Percentiles rank a stretch among this genome's conserved stretches.
Conservation (phyloP, 768 basidiomycete species). For the Fomitopsis serialis region DNA sequence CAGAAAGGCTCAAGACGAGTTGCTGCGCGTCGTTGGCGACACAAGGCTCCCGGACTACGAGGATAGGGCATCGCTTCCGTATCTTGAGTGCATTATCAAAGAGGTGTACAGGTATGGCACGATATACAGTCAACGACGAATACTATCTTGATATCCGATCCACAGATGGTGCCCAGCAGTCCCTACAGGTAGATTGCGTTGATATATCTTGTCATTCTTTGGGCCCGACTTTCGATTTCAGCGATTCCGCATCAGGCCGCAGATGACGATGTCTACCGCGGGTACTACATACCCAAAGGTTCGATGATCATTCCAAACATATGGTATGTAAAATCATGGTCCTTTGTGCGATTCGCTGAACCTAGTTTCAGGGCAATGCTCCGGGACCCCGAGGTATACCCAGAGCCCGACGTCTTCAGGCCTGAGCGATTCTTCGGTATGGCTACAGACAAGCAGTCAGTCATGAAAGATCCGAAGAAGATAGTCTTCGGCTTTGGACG, state of each 20-base stretch:
- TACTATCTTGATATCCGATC: too few species aligned
- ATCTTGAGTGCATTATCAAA: conserved; percentile 6
- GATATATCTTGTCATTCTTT: too few species aligned
- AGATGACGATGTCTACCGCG: neutral
- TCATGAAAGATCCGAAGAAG: conserved; percentile 1
- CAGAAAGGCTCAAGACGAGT: conserved; percentile 21
- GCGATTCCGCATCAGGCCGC: neutral
- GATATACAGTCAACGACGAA: neutral
- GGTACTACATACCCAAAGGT: conserved; percentile 16
- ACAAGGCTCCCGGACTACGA: conserved; percentile 11
- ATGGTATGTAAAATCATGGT: conserved; percentile 3
- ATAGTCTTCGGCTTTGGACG: conserved; percentile 14
- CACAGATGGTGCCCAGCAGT: neutral
- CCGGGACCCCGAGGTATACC: conserved; percentile 20
- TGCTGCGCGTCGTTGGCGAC: conserved; percentile 23
- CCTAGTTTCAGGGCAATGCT: conserved; percentile 3
- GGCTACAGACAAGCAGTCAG: neutral
- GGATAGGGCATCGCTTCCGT: conserved; percentile 8
- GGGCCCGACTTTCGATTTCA: too few species aligned
- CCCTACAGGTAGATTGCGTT: neutral
- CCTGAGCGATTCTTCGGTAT: conserved; percentile 13
- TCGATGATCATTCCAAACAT: conserved; percentile 17
- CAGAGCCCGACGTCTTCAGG: conserved; percentile 21
- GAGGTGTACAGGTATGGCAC: conserved; percentile 7
- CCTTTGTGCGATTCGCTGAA: too few species aligned